A percentile compares a stretch with the other conserved stretches of the same genome.
Conservation (phyloP, 1,284 basidiomycete genomes). For the Boletus semigastroideus region DNA sequence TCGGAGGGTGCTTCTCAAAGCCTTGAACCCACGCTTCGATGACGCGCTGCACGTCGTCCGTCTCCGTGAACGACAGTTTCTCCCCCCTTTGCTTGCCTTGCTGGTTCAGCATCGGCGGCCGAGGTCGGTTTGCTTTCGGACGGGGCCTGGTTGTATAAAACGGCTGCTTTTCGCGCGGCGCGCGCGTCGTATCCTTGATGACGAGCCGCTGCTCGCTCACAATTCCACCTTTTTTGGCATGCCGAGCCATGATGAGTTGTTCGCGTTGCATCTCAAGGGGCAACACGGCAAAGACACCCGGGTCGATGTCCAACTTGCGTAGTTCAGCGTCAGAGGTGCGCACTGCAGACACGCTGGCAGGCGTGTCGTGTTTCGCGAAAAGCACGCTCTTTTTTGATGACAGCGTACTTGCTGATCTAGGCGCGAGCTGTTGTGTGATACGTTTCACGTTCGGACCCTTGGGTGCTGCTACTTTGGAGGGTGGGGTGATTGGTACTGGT, state of each 20-base stretch:
- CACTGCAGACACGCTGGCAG: conserved; percentile 27
- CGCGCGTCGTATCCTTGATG: conserved; percentile 47
- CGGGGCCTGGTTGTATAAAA: conserved; percentile 39
- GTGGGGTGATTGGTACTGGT: conserved; percentile 3
- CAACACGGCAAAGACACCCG: conserved; percentile 62
- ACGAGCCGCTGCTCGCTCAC: conserved; percentile 42
- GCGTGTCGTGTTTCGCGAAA: conserved; percentile 33
- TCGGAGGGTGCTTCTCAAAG: conserved; percentile 59
- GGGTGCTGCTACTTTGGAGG: conserved; percentile 25
- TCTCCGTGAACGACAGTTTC: conserved; percentile 55
- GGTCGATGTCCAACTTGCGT: conserved; percentile 65
- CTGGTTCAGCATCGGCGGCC: conserved; percentile 53
- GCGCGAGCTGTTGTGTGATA: conserved; percentile 63
- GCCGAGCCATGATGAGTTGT: conserved; percentile 59
- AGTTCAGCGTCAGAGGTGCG: conserved; percentile 50
- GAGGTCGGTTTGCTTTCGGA: conserved; percentile 49
- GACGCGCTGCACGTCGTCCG: conserved; percentile 65
- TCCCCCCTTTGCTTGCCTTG: conserved; percentile 50
- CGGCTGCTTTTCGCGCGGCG: conserved; percentile 18
- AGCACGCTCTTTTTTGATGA: conserved; percentile 46
- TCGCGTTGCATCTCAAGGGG: conserved; percentile 72
- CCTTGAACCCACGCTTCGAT: conserved; percentile 73
- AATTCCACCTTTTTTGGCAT: conserved; percentile 46
- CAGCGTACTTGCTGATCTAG: conserved; percentile 43
- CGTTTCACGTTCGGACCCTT: conserved; percentile 49